phyloP scores from a whole-genome alignment of 208 protist genomes.

The Leishmania mexicana region DNA sequence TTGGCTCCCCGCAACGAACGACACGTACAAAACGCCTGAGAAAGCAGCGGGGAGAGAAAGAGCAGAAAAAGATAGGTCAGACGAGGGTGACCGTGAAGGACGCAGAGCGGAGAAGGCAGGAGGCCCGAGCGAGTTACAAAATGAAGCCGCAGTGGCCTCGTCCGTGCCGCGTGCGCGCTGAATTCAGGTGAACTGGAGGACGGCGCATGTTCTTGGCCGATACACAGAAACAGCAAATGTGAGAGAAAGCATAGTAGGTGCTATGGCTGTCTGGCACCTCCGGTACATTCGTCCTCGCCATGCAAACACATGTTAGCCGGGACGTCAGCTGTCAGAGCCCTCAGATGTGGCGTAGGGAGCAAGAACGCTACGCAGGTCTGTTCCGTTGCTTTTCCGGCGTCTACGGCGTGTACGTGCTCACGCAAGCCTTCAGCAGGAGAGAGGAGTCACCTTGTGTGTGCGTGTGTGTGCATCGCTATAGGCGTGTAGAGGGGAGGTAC shows the following conservation, averaged over 20 bases:
- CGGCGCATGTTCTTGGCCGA: neutral
- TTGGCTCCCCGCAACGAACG: too few relatives aligned
- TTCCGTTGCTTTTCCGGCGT: neutral
- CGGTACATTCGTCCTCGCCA: neutral
- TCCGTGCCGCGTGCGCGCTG: neutral
- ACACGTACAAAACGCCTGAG: neutral
- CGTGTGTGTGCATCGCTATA: neutral
- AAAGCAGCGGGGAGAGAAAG: neutral
- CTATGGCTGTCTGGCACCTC: neutral
- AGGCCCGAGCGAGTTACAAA: neutral
- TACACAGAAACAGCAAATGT: neutral
- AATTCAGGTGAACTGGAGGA: neutral
- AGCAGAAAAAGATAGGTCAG: neutral
- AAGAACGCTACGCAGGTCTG: neutral
- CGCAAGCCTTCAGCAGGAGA: neutral
- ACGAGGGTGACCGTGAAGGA: neutral
- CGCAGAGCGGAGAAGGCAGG: neutral
- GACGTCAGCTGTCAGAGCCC: neutral
- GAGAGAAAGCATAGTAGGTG: neutral
- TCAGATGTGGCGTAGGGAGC: too few relatives aligned
- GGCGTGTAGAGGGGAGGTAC: neutral
- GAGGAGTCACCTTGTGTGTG: neutral
- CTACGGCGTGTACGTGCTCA: neutral
- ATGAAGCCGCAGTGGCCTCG: neutral
- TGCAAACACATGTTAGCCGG: neutral